Base-by-base conservation (phyloP, 73 alveolate genomes). In the Paramecium primaurelia region DNA sequence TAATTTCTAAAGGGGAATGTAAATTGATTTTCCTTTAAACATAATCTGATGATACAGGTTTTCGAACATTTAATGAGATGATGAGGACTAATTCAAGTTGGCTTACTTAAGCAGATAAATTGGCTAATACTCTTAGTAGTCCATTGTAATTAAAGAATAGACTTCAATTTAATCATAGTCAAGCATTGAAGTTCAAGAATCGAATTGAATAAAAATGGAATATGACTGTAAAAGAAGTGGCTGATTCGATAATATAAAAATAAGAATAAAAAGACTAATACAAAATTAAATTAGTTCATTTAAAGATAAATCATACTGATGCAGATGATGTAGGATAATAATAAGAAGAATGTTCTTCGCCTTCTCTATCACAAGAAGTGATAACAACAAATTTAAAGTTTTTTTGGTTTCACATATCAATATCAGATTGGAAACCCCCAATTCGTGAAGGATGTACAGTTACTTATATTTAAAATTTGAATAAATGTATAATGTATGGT, bases 401-500 rank as follows among this genome's bases (percentile, higher is more conserved):
- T 89, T 89, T 71, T 71, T 89, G 94, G 94, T 89, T 71, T 25
- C 88, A 59, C 5, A 71, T 89, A 14, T 71, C 49, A 22, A 83
- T 71, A 32, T 77, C 86, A 71, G 91, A 83, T 38, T 89, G 94
- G 94, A 89, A 83, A 71, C 94, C 94, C 4, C 85, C 86, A 6
- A 89, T 83, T 12, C 80, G 94, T 38, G 94, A 89, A 89, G 86
- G 88, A 12, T 83, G 92, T 25, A 89, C 92, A 71, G 92, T 89
- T 1, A 89, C 94, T 26, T 71, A 89, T 12, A 71, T 89, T 12
- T 30, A 71, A 73, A 49, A 25, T 30, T 32, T 40, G 37, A 69
- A 89, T 64, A 89, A 32, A 89, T 71, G 86, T n/a, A 71, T 71
- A 10, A 71, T 89, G 88, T 89, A 89, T 71, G 94, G 94, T 11